Base-by-base conservation (phyloP, 2,329 filamentous ascomycete species). In the Ascochyta clinopodiicola region DNA sequence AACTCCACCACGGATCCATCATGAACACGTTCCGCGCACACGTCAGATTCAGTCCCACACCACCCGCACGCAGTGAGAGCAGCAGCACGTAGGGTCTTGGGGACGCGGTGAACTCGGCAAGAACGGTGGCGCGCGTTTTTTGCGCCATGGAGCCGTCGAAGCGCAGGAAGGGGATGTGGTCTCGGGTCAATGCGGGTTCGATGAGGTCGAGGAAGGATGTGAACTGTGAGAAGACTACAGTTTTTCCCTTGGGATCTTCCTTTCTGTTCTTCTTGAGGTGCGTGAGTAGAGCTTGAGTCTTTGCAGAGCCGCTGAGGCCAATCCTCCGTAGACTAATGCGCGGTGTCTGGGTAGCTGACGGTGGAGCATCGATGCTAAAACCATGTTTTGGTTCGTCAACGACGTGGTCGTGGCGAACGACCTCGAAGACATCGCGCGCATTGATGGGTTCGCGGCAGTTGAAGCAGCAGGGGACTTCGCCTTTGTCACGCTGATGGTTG, bases 1-100 rank as follows among this genome's bases (percentile, higher is more conserved):
- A 99, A 71, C 91, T 96, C 95, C 95, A 99, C 95, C 95, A 99
- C 0, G 95, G 95, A 75, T 99, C 95, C 95, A 99, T 98, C 90
- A 99, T 96, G 79, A 89, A 99, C 5, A 99, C 96, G 49, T 91
- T 82, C 61, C 88, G 91, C 6, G 95, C 95, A 63, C 88, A 88
- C 0, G 94, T 98, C 58, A 99, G 77, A 71, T 99, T 99, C 38
- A 99, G 81, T 0, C 95, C 95, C 0, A 99, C 95, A 22, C 95
- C 96, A 4, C 96, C 95, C 0, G 96, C 95, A 19, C 92, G 85
- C 51, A 99, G 80, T 66, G 89, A 94, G 46, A 99, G 84, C 1
- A 99, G 81, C 4, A 99, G 80, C 1, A 99, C 85, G 2, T 84
- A 85, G 22, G 91, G 91, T 44, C 83, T 86, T 2, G 60, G 69